Evolutionary conservation across 2,329 filamentous ascomycete genomes (phyloP), one percentile per base, ranked within the genome.

Genomic region (Cladosporium halotolerans): DNA sequence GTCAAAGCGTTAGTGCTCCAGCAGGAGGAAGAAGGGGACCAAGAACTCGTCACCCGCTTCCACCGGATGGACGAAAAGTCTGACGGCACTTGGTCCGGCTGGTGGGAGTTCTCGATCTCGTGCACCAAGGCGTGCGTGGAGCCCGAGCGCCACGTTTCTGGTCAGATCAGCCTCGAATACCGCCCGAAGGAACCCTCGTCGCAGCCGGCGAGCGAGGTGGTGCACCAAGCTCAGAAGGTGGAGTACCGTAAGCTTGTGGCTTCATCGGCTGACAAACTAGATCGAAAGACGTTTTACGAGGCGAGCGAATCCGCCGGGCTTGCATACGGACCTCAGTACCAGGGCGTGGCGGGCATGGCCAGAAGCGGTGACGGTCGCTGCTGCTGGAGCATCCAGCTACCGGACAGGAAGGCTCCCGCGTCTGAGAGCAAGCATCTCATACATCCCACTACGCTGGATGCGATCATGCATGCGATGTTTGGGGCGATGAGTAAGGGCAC

Each of bases 1-100:
- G 66, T 71, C 44, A 76, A 74, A 51, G 76, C 79, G 2, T 74
- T 82, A 68, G 67, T 81, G 4, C 68, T 82, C 9, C n/a, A n/a
- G n/a, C 76, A 76, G 3, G 65, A 68, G 28, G 73, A 69, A 1
- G 49, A 63, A 3, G 72, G 74, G 51, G 78, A 79, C 0, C 64
- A 81, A 0, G 78, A 83, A 60, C 72, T 76, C 56, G 23, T 42
- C 16, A 42, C 39, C 10, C 39, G 39, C 4, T 42, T 42, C 16
- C 39, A 18, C 9, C 39, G 7, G 2, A 18, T 16, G 9, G 39
- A 23, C 5, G 23, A 18, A 4, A 18, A 10, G 10, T 16, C 4
- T 18, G 16, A 42, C 16, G 39, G 11, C 2, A n/a, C n/a, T n/a
- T n/a, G n/a, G n/a, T n/a, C n/a, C n/a, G n/a, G n/a, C 5, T 42